Base-by-base conservation (phyloP, 805 yeast genomes). In the Kluyveromyces wickerhamii region DNA sequence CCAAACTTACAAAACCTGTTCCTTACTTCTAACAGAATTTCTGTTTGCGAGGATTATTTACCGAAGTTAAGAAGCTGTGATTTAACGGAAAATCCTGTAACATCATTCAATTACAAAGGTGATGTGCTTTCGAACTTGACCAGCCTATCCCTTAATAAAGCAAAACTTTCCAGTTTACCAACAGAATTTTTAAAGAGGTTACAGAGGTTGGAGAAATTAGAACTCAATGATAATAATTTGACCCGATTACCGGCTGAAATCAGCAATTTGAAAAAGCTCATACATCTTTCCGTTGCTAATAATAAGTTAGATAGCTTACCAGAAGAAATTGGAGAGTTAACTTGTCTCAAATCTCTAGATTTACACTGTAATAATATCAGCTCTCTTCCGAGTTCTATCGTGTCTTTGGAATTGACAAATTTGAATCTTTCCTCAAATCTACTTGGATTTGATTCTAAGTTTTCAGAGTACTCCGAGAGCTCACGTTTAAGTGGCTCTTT, bases 341-440 rank as follows among this genome's bases (percentile, higher is more conserved):
- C 65, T 3, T 69, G 72, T 20, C 66, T 89, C 42, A 77, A 71
- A 47, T 65, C 70, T 29, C 63, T 89, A 37, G 96, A 89, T 55
- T 60, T 86, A 27, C 96, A 89, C 58, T 74, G 83, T 27, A 89
- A 89, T 58, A 87, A 87, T 50, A 65, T 89, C 44, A 78, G 84
- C 44, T 54, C 63, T 6, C 61, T 89, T 19, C 83, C 86, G 0
- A 69, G 69, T 19, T 80, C 75, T 14, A 67, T 83, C 21, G 83
- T 88, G 81, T 61, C 69, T 34, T 57, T 84, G 48, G 71, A 74
- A 5, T 66, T 83, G 44, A 66, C 72, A 4, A 56, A 60, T 4
- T 63, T 86, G 42, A 86, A 86, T 56, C 66, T 80, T 1, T 77
- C 94, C 0, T 81, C 94, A 0, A 86, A 86, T 47, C 63, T 78